Evolutionary conservation across 352 stramenopile genomes (phyloP).

Genomic region (Blastocystis sp.): DNA sequence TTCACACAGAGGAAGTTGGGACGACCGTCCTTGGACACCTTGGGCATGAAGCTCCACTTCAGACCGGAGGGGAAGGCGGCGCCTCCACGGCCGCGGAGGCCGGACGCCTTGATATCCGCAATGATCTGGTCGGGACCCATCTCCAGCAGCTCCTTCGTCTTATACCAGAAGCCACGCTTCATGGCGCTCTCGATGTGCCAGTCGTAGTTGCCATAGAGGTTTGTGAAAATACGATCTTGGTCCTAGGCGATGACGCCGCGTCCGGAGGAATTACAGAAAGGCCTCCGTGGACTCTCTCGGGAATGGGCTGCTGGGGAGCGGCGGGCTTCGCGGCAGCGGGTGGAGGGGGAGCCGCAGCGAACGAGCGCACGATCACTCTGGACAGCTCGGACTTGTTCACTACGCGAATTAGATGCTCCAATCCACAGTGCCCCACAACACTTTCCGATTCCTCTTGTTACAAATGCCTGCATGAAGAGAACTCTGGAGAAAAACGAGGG

Average conservation of each 20-base stretch:
- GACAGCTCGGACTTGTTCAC: not conserved
- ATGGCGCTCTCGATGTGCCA: conserved; percentile 75
- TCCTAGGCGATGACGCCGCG: conserved; percentile 75
- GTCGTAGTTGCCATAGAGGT: conserved; percentile 94
- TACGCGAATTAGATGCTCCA: not conserved
- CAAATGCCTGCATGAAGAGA: too few relatives aligned
- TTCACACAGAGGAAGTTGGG: conserved; percentile 98
- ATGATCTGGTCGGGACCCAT: conserved; percentile 99
- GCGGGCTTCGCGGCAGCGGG: too few relatives aligned
- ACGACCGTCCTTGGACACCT: conserved; percentile 87
- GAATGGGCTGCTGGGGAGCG: not conserved
- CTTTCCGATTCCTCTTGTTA: too few relatives aligned
- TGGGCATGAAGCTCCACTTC: conserved; percentile 99
- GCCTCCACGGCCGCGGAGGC: conserved; percentile 90
- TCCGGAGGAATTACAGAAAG: not conserved
- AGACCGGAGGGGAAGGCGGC: conserved; percentile 96
- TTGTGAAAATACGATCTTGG: conserved; percentile 99
- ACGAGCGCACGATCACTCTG: not conserved
- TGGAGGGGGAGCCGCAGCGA: not conserved
- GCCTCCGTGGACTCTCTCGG: not conserved
- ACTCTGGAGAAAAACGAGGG: too few relatives aligned
- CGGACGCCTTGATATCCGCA: conserved; percentile 97
- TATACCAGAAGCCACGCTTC: conserved; percentile 91
- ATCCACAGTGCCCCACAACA: too few relatives aligned
- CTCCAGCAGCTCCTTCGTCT: conserved; percentile 92